Evolutionary conservation across 305 asterid genomes (phyloP), one percentile per base, ranked within the genome.

Genomic region (Fraxinus albicans): DNA sequence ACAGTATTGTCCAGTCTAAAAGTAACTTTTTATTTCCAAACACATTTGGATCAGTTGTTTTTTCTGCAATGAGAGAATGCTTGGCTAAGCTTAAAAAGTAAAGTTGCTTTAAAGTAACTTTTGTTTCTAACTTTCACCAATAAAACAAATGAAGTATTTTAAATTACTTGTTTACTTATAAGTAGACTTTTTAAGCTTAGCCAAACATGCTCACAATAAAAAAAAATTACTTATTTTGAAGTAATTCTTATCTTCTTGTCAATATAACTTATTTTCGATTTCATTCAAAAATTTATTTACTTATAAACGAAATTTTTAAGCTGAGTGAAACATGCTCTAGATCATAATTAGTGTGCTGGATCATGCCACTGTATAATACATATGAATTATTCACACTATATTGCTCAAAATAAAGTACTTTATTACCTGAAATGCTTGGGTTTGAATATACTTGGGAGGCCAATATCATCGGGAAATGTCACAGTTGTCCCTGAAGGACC

Each of bases 401-500:
- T 65, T n/a, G 78, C 34, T 47, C 25, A 40, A 74, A 73, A 42
- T 34, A 38, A 74, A 63, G 34, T 44, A 44, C 53, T 44, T 13
- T n/a, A 12, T 6, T 88, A 93, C 98, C 53, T 92, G 92, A 87
- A 89, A 72, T 89, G 85, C 83, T 89, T 93, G 63, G 92, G 87
- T 76, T 94, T 88, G 35, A 94, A 91, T 85, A 93, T 92, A 79
- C 93, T 90, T 34, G 97, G 98, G 84, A 94, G 94, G 82, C 98
- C 96, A 80, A 93, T 86, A 82, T 90, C 97, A 19, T 86, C 79
- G 9, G 98, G 95, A 88, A 94, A 94, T 77, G 90, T 93, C 35
- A 94, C 97, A 23, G 89, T 87, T 77, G 95, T 93, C 84, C 96
- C 97, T 10, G 96, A 89, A 76, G 97, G 96, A 83, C 95, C 94